A percentile compares a stretch with the other conserved stretches of the same genome.
These are phyloP conservation scores for Chlorella vulgaris DNA, from an alignment of 139 green algal species.

Conservation along the genomic window DNA sequence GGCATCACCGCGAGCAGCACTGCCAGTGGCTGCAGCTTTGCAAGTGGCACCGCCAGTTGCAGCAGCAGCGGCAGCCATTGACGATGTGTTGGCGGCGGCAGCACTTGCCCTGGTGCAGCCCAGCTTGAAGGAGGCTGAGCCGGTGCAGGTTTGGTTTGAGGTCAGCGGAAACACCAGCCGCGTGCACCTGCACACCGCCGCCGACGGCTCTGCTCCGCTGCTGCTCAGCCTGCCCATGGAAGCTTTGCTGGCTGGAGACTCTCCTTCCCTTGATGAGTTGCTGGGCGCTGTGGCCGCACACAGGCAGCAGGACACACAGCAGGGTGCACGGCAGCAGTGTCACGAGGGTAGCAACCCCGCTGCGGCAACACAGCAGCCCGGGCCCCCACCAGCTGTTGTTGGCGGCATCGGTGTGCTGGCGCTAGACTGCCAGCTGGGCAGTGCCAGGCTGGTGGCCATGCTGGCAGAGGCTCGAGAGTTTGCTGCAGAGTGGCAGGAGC, in stretches of 20 bases:
- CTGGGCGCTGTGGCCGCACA: conserved; percentile 1
- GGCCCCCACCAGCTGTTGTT: too few relatives aligned
- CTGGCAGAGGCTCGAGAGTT: conserved; percentile 63
- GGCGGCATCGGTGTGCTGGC: conserved; percentile 55
- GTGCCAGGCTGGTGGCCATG: conserved; percentile 43
- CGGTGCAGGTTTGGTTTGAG: conserved; percentile 61
- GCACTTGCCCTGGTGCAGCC: too few relatives aligned
- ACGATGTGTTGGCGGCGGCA: too few relatives aligned
- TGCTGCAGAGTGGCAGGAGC: conserved; percentile 78
- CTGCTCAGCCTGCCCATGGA: conserved; percentile 77
- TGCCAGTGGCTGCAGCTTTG: too few relatives aligned
- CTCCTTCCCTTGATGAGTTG: conserved; percentile 21
- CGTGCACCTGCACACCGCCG: conserved; percentile 75
- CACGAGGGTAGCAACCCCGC: neutral
- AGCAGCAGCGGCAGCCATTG: too few relatives aligned
- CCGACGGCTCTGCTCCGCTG: conserved; percentile 65
- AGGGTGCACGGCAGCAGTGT: neutral
- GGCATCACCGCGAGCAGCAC: too few relatives aligned
- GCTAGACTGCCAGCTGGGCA: neutral
- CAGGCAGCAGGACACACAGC: neutral
- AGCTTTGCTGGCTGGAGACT: conserved; percentile 44
- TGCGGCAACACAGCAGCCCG: too few relatives aligned
- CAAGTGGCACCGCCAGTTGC: too few relatives aligned
- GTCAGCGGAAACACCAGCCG: conserved; percentile 73
- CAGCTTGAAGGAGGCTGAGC: too few relatives aligned